Evolutionary conservation across 1,139 yeast genomes (phyloP), one percentile per base, ranked within the genome.

Genomic region (Nakaseomyces uthaithaninus): DNA sequence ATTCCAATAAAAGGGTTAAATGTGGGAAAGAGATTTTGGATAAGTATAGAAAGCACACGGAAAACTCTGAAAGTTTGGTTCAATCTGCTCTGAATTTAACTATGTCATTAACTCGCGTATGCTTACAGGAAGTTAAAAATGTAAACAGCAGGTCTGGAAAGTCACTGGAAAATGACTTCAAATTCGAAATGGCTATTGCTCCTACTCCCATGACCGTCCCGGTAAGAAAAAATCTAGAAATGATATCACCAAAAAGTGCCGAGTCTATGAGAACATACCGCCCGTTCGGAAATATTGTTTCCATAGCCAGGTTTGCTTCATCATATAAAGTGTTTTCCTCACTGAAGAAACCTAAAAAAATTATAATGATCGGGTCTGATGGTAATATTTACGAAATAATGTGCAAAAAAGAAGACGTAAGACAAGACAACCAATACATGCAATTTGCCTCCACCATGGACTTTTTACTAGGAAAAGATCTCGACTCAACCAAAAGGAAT

Each of bases 381-480:
- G 91, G 91, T 9, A 61, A 65, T 11, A 61, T 67, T 0, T 89
- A 87, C 58, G 74, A 80, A 25, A 69, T 93, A 22, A 71, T 93
- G 66, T 80, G 94, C 50, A 93, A 93, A 59, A 74, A 80, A 47
- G 99, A 93, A 60, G 98, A 93, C 63, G 80, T 94, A 9, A 68
- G 98, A 50, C 94, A 93, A 57, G 99, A 93, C 65, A 94, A 95
- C 4, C 82, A 94, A 50, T 75, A 91, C 38, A 85, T 91, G 74
- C 97, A 93, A 53, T 81, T 93, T 51, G 87, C 96, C 0, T 77
- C 87, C 1, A 82, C 89, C 64, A 79, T 91, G 57, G 91, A 89
- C 53, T 74, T 86, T 47, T 60, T 91, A 28, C 66, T 93, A 41
- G 63, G 69, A 18, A 69, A 72, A 24, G 83, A 84, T 54, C 71